A percentile compares a stretch with the other conserved stretches of the same genome.
Conservation (phyloP, 1,284 basidiomycete species). For the Ganoderma lucidum region DNA sequence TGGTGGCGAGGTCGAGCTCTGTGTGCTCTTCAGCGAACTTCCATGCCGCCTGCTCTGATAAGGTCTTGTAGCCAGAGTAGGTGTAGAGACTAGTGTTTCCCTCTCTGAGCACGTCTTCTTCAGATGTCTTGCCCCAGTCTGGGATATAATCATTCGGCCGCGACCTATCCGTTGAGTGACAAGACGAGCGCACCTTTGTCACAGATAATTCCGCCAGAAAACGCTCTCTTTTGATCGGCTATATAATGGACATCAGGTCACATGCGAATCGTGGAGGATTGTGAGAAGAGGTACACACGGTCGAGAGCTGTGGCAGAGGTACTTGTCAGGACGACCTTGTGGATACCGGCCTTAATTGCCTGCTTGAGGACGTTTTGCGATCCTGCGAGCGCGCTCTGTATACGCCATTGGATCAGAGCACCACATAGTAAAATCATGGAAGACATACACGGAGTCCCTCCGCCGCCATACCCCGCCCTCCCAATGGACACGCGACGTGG, state of each 20-base stretch:
- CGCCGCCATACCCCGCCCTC: neutral
- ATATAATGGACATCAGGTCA: neutral
- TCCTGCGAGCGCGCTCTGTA: neutral
- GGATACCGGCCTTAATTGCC: neutral
- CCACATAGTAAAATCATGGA: neutral
- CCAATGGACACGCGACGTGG: neutral
- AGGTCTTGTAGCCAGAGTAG: neutral
- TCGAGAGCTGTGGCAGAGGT: neutral
- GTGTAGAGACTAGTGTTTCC: neutral
- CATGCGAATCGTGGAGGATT: neutral
- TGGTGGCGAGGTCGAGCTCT: neutral
- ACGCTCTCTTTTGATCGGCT: neutral
- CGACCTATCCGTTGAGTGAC: neutral
- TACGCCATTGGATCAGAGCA: neutral
- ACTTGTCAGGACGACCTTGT: neutral
- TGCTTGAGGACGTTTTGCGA: neutral
- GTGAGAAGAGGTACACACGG: neutral
- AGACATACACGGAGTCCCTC: neutral
- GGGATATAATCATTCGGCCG: neutral
- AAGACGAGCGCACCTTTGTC: neutral
- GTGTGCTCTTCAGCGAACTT: slow-evolving; percentile 3
- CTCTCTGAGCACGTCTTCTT: neutral
- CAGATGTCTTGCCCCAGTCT: neutral
- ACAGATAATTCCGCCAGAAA: neutral
- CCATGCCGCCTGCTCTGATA: neutral